Base-by-base conservation (phyloP, 2,329 filamentous ascomycete genomes). In the Magnaporthiopsis incrustans region DNA sequence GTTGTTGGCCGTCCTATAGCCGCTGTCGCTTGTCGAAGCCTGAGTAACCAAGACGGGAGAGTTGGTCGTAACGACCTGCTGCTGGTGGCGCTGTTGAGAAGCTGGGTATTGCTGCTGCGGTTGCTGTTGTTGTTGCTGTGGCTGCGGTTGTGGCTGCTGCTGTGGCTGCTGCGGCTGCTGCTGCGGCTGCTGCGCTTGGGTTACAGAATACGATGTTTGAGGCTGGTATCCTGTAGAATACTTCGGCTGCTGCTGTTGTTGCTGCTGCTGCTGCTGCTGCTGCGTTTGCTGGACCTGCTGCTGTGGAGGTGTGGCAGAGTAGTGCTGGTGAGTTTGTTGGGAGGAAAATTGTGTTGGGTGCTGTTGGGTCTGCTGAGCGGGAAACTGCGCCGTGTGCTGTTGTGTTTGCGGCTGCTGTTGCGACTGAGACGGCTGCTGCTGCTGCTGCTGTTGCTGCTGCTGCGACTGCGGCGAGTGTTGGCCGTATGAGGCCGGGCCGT, bases 311-410 rank as follows among this genome's bases (percentile, higher is more conserved):
- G 38, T 50, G 38, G 38, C 57, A 68, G 67, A 66, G 30, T 70
- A 68, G 32, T 72, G 70, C 63, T 70, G 69, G 50, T 68, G 68
- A 26, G 68, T 66, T 32, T 66, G 69, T 57, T 69, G 69, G 32
- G 33, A 30, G 2, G 38, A 32, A 25, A 59, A 59, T 18, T 61
- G 44, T 32, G 26, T 30, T 33, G 35, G 10, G 12, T 61, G 56
- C 56, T 57, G 53, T 26, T 71, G 68, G 57, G 67, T 65, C 59
- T 67, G 35, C 61, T 67, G 65, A 25, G 67, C 57, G 26, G 61
- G 27, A 57, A 56, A 56, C 61, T 62, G 61, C 27, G 26, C 32
- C 25, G 38, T 33, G 25, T 68, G 67, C 38, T 67, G 68, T 26
- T 67, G 59, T 35, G 69, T 67, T 18, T 67, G 69, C 18, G 66